Percentiles rank a stretch among this genome's conserved stretches.
phyloP scores from a whole-genome alignment of 257 asterid species.

The Penstemon eatonii region DNA sequence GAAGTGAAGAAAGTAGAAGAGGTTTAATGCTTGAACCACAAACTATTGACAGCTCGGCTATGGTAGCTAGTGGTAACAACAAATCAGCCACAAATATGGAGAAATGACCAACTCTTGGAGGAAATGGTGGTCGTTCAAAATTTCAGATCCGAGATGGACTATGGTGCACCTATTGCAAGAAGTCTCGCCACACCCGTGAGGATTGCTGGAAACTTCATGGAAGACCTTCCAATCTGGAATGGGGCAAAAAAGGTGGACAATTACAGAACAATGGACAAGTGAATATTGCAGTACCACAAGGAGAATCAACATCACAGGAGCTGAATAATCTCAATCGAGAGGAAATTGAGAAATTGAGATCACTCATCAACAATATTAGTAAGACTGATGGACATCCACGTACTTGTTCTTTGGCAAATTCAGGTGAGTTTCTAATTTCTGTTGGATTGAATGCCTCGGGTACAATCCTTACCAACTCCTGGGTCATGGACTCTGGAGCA shows the following conservation, averaged over 20 bases:
- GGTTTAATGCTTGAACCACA: not conserved
- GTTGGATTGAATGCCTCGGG: not conserved
- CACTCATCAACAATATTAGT: no score
- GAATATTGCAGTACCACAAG: not conserved
- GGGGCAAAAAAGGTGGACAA: not conserved
- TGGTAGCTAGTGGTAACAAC: not conserved
- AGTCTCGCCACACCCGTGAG: not conserved
- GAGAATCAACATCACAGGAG: not conserved
- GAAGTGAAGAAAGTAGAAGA: not conserved
- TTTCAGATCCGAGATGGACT: not conserved
- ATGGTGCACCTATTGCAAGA: not conserved
- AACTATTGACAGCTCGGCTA: not conserved
- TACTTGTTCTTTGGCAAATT: not conserved
- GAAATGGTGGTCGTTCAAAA: no score
- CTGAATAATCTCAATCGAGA: no score
- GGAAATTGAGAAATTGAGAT: not conserved
- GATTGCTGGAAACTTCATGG: not conserved
- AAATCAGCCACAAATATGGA: not conserved
- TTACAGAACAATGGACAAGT: not conserved
- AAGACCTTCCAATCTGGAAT: not conserved
- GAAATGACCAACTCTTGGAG: not conserved
- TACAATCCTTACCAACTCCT: not conserved
- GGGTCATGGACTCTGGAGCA: slow-evolving; percentile 5
- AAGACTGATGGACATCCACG: not conserved
- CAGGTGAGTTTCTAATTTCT: not conserved